Conservation (phyloP, 2,329 filamentous ascomycete genomes). For the Fusarium nurragi region DNA sequence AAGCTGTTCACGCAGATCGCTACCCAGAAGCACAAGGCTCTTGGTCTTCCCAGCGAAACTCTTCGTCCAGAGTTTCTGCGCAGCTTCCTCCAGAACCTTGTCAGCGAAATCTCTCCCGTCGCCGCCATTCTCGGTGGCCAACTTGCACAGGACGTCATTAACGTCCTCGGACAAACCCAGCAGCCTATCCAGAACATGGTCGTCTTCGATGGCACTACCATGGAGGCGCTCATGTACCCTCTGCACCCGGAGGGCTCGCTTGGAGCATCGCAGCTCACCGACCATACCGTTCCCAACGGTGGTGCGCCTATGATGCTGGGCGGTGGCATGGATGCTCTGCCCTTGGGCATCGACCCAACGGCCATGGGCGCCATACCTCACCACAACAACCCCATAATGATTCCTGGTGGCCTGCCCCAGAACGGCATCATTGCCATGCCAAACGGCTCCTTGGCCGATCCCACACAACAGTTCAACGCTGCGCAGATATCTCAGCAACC, state of each 20-base stretch:
- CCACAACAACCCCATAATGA: conserved; percentile 40
- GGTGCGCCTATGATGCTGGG: conserved; percentile 38
- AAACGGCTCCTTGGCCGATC: conserved; percentile 21
- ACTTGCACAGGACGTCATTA: conserved; percentile 96
- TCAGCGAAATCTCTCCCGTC: conserved; percentile 84
- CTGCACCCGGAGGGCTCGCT: conserved; percentile 75
- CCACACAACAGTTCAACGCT: conserved; percentile 24
- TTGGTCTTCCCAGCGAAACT: conserved; percentile 74
- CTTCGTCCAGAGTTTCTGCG: conserved; percentile 77
- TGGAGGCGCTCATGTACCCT: conserved; percentile 81
- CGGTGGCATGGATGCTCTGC: conserved; percentile 36
- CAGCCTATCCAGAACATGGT: conserved; percentile 97
- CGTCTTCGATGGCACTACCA: conserved; percentile 86
- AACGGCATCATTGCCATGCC: conserved; percentile 32
- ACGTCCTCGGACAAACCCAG: conserved; percentile 88
- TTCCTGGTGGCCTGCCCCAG: conserved; percentile 30
- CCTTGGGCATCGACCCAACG: conserved; percentile 40
- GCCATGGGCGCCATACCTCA: conserved; percentile 40
- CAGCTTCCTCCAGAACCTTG: conserved; percentile 86
- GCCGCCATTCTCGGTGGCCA: conserved; percentile 89
- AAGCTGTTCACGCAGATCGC: conserved; percentile 80
- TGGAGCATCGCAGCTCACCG: conserved; percentile 59
- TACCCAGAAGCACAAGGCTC: conserved; percentile 78
- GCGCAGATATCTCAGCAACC: conserved; percentile 10
- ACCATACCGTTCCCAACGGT: conserved; percentile 38